A percentile compares a stretch with the other conserved stretches of the same genome.
Conservation (phyloP, 2,329 filamentous ascomycete genomes). For the Colletotrichum noveboracense region DNA sequence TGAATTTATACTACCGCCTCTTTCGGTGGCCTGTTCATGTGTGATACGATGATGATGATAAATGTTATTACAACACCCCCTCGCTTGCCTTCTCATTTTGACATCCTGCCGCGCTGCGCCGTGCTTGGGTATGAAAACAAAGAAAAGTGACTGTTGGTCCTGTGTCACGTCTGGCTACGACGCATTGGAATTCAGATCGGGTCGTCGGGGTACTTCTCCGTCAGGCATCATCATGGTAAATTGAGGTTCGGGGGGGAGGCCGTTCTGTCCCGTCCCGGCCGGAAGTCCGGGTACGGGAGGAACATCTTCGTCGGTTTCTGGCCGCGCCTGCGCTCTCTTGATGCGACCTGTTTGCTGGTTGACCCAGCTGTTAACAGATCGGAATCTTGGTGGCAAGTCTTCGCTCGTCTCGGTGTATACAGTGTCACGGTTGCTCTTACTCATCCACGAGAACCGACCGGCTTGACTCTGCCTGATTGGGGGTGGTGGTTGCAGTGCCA, state of each 20-base stretch:
- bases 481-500: slow-evolving; percentile 19
- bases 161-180: not conserved
- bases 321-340: slow-evolving; percentile 49
- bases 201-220: slow-evolving; percentile 49
- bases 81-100: not conserved
- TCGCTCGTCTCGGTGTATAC: slow-evolving; percentile 59
- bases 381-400: slow-evolving; percentile 60
- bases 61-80: slow-evolving; percentile 4
- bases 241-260: slow-evolving; percentile 49
- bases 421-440: slow-evolving; percentile 49
- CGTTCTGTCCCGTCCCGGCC: slow-evolving; percentile 35
- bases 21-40: not conserved
- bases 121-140: slow-evolving; percentile 21
- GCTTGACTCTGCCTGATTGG: slow-evolving; percentile 18
- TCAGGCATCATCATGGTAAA: slow-evolving; percentile 58
- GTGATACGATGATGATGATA: not conserved
- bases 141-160: slow-evolving; percentile 12
- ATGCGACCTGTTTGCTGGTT: slow-evolving; percentile 65
- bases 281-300: slow-evolving; percentile 44
- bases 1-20: not conserved
- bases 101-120: not conserved
- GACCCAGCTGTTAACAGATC: slow-evolving; percentile 68
- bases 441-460: slow-evolving; percentile 42
- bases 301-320: slow-evolving; percentile 33
- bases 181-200: slow-evolving; percentile 29